Conservation (phyloP, 1,284 basidiomycete species). For the Trichosporon faecale region DNA sequence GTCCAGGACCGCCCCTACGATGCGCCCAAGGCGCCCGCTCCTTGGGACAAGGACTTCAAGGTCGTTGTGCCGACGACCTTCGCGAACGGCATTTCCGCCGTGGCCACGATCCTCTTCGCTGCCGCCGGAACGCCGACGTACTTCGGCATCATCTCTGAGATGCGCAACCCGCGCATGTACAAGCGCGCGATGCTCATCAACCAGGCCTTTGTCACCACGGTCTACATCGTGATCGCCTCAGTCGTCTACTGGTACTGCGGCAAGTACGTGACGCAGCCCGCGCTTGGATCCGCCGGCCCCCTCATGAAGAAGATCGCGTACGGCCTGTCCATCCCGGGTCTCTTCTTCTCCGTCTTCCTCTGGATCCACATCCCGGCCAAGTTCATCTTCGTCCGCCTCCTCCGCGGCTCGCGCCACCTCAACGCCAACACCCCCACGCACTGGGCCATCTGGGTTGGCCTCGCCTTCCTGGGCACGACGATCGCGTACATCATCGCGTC, state of each 20-base stretch:
- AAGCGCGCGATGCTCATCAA: constrained; percentile 34
- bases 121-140: constrained; percentile 34
- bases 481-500: constrained; percentile 40
- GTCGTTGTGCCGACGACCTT: constrained; percentile 34
- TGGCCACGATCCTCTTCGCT: constrained; percentile 45
- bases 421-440: constrained; percentile 30
- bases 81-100: constrained; percentile 44
- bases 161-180: constrained; percentile 37
- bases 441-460: constrained; percentile 38
- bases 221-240: constrained; percentile 39
- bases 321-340: constrained; percentile 49
- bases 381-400: constrained; percentile 38
- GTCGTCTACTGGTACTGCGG: constrained; percentile 42
- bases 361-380: constrained; percentile 39
- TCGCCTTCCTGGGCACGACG: constrained; percentile 23
- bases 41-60: constrained; percentile 36
- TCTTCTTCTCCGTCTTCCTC: constrained; percentile 30
- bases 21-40: constrained; percentile 25
- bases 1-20: constrained; percentile 44
- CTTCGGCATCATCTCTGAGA: constrained; percentile 34
- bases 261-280: constrained; percentile 46
- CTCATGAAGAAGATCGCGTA: constrained; percentile 51
- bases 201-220: constrained; percentile 39
- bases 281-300: constrained; percentile 46
- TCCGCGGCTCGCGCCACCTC: constrained; percentile 38